Evolutionary conservation across 768 basidiomycete species (phyloP).

Genomic region (Auriscalpium orientale): DNA sequence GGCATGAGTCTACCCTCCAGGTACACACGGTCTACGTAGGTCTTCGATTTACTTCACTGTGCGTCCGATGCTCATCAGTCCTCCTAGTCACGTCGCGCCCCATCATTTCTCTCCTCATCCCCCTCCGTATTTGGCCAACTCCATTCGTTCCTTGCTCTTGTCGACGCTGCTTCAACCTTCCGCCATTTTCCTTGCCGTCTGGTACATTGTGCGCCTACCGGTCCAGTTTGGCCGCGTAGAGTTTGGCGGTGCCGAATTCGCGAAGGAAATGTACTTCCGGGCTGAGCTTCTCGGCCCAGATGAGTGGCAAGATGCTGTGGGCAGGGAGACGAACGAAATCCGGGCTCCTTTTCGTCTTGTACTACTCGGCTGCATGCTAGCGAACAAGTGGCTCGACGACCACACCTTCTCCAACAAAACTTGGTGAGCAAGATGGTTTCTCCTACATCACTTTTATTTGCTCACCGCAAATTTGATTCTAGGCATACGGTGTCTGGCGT

Average conservation of each 20-base stretch:
- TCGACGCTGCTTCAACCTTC: constrained; percentile 80
- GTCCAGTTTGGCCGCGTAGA: constrained; percentile 51
- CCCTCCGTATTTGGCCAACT: constrained; percentile 47
- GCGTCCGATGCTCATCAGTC: neutral
- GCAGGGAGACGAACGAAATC: constrained; percentile 44
- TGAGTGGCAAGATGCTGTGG: constrained; percentile 33
- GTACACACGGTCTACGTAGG: constrained; percentile 52
- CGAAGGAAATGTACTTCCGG: constrained; percentile 59
- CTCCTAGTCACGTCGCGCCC: constrained; percentile 5
- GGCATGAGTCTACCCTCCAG: constrained; percentile 49
- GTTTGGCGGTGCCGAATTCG: constrained; percentile 39
- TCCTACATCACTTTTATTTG: neutral
- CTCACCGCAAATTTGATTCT: neutral
- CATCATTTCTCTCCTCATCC: constrained; percentile 38
- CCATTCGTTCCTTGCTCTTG: constrained; percentile 65
- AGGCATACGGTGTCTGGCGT: constrained; percentile 81
- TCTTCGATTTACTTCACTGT: constrained; percentile 10
- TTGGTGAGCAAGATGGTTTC: constrained; percentile 42
- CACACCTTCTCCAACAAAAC: constrained; percentile 89
- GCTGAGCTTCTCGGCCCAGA: constrained; percentile 44
- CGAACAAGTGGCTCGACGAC: constrained; percentile 85
- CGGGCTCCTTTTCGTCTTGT: constrained; percentile 67
- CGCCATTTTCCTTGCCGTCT: constrained; percentile 67
- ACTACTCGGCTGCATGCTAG: constrained; percentile 76
- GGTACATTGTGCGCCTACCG: constrained; percentile 77